phyloP scores from a whole-genome alignment of 345 rosid genomes.

The Sonneratia caseolaris region DNA sequence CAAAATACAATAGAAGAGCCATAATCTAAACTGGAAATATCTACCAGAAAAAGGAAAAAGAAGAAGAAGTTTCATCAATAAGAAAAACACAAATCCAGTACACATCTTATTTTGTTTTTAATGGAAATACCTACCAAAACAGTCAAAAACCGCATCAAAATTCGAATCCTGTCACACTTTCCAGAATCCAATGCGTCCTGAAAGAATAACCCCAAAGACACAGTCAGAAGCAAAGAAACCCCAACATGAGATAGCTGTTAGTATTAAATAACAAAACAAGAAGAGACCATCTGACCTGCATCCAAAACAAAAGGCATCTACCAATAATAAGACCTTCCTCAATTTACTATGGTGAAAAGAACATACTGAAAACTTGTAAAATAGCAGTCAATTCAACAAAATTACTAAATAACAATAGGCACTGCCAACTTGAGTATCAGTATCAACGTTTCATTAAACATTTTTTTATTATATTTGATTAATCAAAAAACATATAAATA shows the following conservation, averaged over 20 bases:
- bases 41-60: too few species aligned
- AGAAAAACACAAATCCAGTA: background rate
- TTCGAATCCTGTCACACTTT: constrained; percentile 65
- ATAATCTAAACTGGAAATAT: too few species aligned
- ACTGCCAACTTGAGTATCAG: background rate
- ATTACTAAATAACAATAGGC: background rate
- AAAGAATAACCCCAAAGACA: background rate
- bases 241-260: background rate
- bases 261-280: background rate
- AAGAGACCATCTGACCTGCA: background rate
- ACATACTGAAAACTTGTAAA: background rate
- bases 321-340: background rate
- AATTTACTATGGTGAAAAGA: background rate
- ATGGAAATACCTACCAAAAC: constrained; percentile 47
- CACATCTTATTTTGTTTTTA: constrained; percentile 6
- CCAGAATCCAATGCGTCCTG: constrained; percentile 67
- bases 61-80: too few species aligned
- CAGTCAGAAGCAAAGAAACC: background rate
- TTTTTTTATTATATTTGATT: background rate
- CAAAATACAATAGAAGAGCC: too few species aligned
- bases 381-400: too few species aligned
- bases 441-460: background rate
- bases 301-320: background rate
- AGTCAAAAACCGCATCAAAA: constrained; percentile 76
- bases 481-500: background rate